A percentile compares a stretch with the other conserved stretches of the same genome.
These are phyloP conservation scores for Kwoniella botswanensis DNA, from an alignment of 768 basidiomycete species.

Conservation along the genomic window DNA sequence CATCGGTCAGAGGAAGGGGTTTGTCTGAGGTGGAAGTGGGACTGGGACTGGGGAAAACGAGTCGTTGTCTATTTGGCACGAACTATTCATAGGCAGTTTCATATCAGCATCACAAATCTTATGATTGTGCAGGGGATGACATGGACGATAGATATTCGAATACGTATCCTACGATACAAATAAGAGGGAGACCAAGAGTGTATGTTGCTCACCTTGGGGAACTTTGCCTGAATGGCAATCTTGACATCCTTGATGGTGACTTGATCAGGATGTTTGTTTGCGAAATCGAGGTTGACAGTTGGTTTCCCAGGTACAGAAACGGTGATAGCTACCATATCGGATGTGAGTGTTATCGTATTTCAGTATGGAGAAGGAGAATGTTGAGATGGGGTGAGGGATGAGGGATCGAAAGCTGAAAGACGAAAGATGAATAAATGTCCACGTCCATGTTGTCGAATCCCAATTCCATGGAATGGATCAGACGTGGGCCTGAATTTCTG, in stretches of 20 bases:
- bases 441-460: too few species aligned
- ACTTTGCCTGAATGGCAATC: constrained; percentile 65
- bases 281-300: constrained; percentile 55
- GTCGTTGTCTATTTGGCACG: constrained; percentile 71
- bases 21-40: constrained; percentile 56
- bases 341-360: not conserved
- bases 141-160: too few species aligned
- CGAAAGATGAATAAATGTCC: too few species aligned
- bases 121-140: not conserved
- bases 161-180: too few species aligned
- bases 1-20: constrained; percentile 64
- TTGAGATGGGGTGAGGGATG: not conserved
- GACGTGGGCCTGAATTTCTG: too few species aligned
- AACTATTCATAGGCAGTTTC: constrained; percentile 63
- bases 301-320: constrained; percentile 64
- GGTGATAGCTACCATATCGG: constrained; percentile 65
- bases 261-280: constrained; percentile 46
- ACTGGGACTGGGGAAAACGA: constrained; percentile 59
- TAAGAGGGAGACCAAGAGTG: not conserved
- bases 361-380: not conserved
- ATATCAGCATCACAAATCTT: not conserved
- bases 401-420: not conserved
- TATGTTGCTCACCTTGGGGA: constrained; percentile 61
- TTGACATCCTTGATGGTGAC: constrained; percentile 75
- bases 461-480: too few species aligned